Evolutionary conservation across 2,329 filamentous ascomycete genomes (phyloP), one percentile per base, ranked within the genome.

Genomic region (Diplodia sapinea): DNA sequence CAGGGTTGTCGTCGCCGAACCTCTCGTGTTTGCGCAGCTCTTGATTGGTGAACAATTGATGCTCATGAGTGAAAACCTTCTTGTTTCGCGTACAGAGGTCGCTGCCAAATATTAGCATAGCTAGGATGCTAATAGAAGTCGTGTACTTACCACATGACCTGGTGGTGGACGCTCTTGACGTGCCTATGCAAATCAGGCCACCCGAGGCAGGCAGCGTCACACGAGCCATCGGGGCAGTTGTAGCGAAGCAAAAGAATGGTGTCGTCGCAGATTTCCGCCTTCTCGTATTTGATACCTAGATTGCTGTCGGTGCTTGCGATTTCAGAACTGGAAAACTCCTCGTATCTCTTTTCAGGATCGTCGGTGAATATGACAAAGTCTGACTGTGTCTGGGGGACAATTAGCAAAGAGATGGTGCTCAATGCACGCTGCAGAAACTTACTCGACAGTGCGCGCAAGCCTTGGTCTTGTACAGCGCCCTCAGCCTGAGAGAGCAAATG

Each of bases 31-130:
- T 91, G 72, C 91, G 89, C 61, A 98, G 83, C 72, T 94, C 92
- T 70, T 89, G 87, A 70, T 88, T 86, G 0, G 91, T 90, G 78
- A 97, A 98, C 1, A 99, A 85, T 70, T 96, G 92, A 77, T 99
- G 95, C 79, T 99, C 95, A 80, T 99, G 95, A 1, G 95, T 97
- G 74, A 99, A 99, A 40, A 97, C 93, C 76, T 97, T 97, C 81
- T 99, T 99, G 82, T 97, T 94, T 69, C 93, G 85, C 7, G 94
- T 91, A 79, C 94, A 97, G 12, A 97, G 84, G 78, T 97, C 93
- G 79, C 91, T 86, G 69, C 36, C 59, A 13, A 31, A 8, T 17
- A 11, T 59, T 52, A 55, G 61, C 23, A 31, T n/a, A 20, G n/a
- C n/a, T 3, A 26, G 33, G 4, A 49, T 26, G 8, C 11, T 7